Base-by-base conservation (phyloP, 345 rosid species). In the Mangifera indica region DNA sequence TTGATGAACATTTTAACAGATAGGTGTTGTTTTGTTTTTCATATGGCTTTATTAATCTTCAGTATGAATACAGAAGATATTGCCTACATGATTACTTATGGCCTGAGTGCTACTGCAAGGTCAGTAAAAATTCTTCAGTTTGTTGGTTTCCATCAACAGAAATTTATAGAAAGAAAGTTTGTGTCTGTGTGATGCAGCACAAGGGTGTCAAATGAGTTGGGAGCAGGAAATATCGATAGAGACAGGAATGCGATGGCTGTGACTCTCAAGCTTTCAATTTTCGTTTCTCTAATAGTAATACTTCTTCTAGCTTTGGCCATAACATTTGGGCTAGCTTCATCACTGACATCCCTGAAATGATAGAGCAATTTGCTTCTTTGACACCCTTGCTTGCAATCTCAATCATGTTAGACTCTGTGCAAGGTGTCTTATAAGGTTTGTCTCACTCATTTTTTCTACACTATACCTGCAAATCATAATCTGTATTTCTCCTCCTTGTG, bases 261-360 rank as follows among this genome's bases (percentile, higher is more conserved):
- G 18, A 49, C 53, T 14, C 53, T 49, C n/a, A 13, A 49, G 53
- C 53, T 49, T 12, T 49, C 18, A 5, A 2, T 49, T 49, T 17
- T 14, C 6, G 5, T 49, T 49, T n/a, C 53, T 15, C 53, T 18
- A 1, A 15, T 18, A 13, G 5, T 49, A 13, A 13, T 49, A 13
- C 4, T 49, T 13, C 18, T 18, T 49, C 17, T 86, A 22, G 83
- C 71, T 11, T 57, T 85, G 90, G 90, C 20, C 89, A 86, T 76
- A 76, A 84, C 59, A 3, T 46, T 49, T 91, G 97, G 94, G 83
- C 87, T 3, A 76, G 87, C 17, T 79, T 82, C 69, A 87, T 89
- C 70, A 86, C 84, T 53, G 70, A 75, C 34, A 86, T 84, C 60
- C 22, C 20, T 66, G 20, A 70, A 0, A 87, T 91, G 20, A 73